Conservation (phyloP, 23 red algal genomes). For the Gracilaria vermiculophylla region DNA sequence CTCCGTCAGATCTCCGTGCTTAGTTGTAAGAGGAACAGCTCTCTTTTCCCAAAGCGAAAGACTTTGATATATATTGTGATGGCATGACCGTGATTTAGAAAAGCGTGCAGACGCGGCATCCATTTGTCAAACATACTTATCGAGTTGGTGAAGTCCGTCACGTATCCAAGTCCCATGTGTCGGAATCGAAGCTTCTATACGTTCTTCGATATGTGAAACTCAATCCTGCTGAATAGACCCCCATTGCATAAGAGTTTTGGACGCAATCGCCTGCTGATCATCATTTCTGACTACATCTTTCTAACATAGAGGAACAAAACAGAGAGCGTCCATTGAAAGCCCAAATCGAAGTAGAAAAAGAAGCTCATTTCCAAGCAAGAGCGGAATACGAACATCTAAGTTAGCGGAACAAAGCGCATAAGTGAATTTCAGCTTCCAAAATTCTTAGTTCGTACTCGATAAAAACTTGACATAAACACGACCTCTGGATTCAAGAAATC, state of each 20-base stretch:
- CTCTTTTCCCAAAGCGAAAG: slow-evolving; percentile 8
- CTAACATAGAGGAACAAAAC: not conserved
- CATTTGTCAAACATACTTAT: not conserved
- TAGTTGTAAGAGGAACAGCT: not conserved
- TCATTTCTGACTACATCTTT: not conserved
- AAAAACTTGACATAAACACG: not conserved
- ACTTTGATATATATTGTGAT: not conserved
- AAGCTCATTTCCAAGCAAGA: not conserved
- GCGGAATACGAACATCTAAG: not conserved
- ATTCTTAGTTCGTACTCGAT: not conserved
- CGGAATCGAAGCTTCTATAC: not conserved
- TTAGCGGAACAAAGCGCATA: not conserved
- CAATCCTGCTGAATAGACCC: slow-evolving; percentile 3
- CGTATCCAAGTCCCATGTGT: not conserved
- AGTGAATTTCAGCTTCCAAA: not conserved
- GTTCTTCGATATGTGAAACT: not conserved
- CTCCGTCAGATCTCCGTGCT: not conserved
- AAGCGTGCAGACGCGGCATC: not conserved
- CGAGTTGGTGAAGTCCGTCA: not conserved
- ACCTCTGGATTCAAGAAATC: not conserved
- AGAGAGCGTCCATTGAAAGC: not conserved
- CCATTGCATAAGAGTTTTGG: not conserved
- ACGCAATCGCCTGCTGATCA: not conserved
- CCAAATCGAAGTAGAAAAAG: slow-evolving; percentile 4
- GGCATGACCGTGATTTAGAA: not conserved